Base-by-base conservation (phyloP, 495 filamentous ascomycete species). In the Hypoxylon cercidicola region DNA sequence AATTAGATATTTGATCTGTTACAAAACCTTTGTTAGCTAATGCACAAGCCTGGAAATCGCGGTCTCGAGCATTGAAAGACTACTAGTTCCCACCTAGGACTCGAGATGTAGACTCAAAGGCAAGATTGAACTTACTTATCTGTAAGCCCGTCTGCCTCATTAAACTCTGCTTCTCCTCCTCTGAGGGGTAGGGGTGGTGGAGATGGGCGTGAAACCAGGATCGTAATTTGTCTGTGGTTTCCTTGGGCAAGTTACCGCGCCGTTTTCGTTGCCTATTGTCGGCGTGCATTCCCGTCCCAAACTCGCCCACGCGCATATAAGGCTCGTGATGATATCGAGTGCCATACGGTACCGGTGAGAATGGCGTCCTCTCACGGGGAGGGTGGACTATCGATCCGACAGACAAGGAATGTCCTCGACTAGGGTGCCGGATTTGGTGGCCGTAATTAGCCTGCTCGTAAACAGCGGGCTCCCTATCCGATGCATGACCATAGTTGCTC, bases 131-230 rank as follows among this genome's bases (percentile, higher is more conserved):
- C 87, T 90, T 89, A 79, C 90, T 94, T 71, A 95, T 89, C 19
- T 89, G 87, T 12, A 97, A 81, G 0, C 88, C 87, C 1, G 93
- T 97, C 55, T 85, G 77, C 21, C 82, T 81, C 82, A 92, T 90
- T 43, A 97, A 81, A 67, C 88, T 83, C 68, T 92, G 88, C 78
- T 97, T 97, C 76, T 96, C 90, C 48, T 96, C 93, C 71, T 97
- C 93, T 30, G 87, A 93, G 5, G 93, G 93, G 69, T 97, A 97
- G 0, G 93, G 92, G 70, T 94, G 92, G 25, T 87, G 79, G 4
- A 93, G 74, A 76, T 96, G 91, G 18, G 83, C 83, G 44, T 86
- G 72, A 59, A 95, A 92, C 93, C 93, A 97, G 12, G 82, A 78
- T n/a, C 90, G 85, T 37, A 97, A 81, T 53, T 89, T 88, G 74